Evolutionary conservation across 441 rosid genomes (phyloP).

Genomic region (Adansonia madagascariensis): DNA sequence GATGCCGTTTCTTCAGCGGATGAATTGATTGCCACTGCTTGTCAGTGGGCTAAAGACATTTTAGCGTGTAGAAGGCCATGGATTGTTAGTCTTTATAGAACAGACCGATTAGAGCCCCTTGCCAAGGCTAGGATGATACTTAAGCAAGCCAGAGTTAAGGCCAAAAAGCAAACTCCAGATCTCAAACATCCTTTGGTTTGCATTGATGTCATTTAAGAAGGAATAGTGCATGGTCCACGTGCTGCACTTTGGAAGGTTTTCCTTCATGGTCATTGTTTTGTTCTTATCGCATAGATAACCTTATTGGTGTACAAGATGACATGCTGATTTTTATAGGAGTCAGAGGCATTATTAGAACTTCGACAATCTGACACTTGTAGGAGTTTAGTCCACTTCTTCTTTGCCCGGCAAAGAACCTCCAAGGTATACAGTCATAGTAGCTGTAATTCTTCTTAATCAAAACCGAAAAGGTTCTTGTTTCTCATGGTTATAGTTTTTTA

Average conservation of each 20-base stretch:
- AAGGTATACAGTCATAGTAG: slow-evolving; percentile 18
- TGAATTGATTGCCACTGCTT: not conserved
- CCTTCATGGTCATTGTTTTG: not conserved
- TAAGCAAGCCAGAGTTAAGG: slow-evolving; percentile 13
- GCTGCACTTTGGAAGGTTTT: slow-evolving; percentile 25
- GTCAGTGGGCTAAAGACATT: slow-evolving; percentile 17
- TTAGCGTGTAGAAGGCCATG: not conserved
- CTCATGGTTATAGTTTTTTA: not conserved
- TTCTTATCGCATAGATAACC: not conserved
- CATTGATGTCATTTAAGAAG: slow-evolving; percentile 23
- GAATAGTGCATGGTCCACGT: slow-evolving; percentile 15
- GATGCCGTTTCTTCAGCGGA: slow-evolving; percentile 10
- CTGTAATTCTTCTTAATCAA: not conserved
- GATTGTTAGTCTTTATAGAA: slow-evolving; percentile 12
- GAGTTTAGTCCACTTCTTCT: slow-evolving; percentile 22
- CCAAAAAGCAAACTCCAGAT: slow-evolving; percentile 19
- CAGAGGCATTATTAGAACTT: slow-evolving; percentile 13
- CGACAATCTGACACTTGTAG: slow-evolving; percentile 23
- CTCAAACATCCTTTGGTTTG: slow-evolving; percentile 25
- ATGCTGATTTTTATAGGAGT: slow-evolving; percentile 12
- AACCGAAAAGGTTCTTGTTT: not conserved
- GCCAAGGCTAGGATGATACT: slow-evolving; percentile 16
- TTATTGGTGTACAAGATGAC: not conserved
- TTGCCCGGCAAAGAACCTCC: slow-evolving; percentile 16
- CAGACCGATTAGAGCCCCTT: slow-evolving; percentile 19